Conservation (phyloP, 768 basidiomycete species). For the Lyophyllum atratum region DNA sequence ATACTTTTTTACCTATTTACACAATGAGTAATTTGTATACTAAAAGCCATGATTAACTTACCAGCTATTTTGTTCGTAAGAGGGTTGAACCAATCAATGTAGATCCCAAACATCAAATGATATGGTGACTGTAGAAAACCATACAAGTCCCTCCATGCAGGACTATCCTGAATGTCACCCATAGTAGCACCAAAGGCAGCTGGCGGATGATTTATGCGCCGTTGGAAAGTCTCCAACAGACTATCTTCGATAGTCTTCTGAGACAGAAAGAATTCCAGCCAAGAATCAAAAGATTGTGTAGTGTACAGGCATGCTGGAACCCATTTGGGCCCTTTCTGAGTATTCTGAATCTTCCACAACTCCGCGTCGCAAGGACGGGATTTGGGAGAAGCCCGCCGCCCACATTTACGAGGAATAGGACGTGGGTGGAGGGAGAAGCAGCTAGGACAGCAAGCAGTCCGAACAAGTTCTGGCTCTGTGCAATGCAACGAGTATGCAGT, state of each 20-base stretch:
- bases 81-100: constrained; percentile 40
- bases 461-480: constrained; percentile 22
- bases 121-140: constrained; percentile 13
- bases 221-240: constrained; percentile 15
- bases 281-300: no score
- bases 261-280: constrained; percentile 29
- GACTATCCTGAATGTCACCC: no score
- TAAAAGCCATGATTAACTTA: constrained; percentile 29
- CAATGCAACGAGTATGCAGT: constrained; percentile 16
- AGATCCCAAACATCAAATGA: constrained; percentile 25
- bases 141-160: constrained; percentile 21
- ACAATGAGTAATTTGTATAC: neutral
- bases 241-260: constrained; percentile 18
- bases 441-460: constrained; percentile 26
- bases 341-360: constrained; percentile 18
- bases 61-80: no score
- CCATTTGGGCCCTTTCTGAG: constrained; percentile 12
- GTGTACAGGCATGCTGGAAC: constrained; percentile 20
- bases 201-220: constrained; percentile 1
- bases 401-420: constrained; percentile 19
- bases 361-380: constrained; percentile 19
- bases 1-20: constrained; percentile 14
- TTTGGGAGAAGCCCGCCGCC: constrained; percentile 17
- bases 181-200: constrained; percentile 12
- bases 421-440: constrained; percentile 22